Conservation (phyloP, 148 eudicot genomes). For the Heliamphora exappendiculata region DNA sequence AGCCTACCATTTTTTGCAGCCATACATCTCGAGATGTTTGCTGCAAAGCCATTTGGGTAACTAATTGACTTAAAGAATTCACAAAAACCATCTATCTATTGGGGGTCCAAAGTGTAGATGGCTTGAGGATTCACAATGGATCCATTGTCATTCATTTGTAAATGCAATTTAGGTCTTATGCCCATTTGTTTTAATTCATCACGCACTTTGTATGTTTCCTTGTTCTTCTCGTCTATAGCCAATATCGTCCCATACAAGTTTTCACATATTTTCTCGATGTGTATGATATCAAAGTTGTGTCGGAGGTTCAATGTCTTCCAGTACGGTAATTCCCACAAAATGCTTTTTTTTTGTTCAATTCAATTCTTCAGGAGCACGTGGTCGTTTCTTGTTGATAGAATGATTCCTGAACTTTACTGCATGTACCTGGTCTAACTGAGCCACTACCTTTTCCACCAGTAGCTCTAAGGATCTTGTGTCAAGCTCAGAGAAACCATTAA, state of each 20-base stretch:
- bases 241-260: conserved; percentile 10
- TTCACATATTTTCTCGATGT: conserved; percentile 22
- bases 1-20: conserved; percentile 2
- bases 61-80: conserved; percentile 3
- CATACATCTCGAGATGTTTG: conserved; percentile 25
- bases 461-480: no score
- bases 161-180: conserved; percentile 3
- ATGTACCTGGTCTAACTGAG: no score
- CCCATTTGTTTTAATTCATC: conserved; percentile 6
- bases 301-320: no score
- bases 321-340: no score
- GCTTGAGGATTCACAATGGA: neutral
- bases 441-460: no score
- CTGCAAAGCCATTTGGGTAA: conserved; percentile 19
- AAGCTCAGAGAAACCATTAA: no score
- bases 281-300: conserved; percentile 16
- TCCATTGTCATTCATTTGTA: neutral
- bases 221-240: conserved; percentile 11
- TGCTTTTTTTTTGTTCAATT: no score
- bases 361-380: no score
- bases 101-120: neutral
- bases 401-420: no score
- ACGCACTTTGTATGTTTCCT: conserved; percentile 13
- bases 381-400: no score
- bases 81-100: neutral